Evolutionary conservation across 495 filamentous ascomycete species (phyloP), one percentile per base, ranked within the genome.

Genomic region (Penicillium arizonense): DNA sequence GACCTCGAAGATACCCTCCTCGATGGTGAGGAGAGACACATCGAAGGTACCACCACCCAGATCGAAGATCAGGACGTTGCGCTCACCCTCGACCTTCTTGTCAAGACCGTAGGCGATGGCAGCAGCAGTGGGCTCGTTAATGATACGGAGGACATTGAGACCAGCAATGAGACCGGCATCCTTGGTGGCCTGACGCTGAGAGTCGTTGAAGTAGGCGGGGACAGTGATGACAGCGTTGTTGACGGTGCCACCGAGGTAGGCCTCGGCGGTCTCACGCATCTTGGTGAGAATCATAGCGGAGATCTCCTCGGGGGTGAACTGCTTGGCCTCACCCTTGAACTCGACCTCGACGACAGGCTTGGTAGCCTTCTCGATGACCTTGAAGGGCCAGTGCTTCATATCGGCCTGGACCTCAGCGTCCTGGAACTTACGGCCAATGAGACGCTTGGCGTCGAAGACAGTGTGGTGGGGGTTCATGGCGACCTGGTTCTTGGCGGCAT

Each of bases 1-100:
- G 72, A 98, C 94, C 66, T 96, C 96, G 83, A 97, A 97, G 75
- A 97, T 95, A 85, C 94, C 94, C 77, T 96, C 93, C 78, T 97
- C 91, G 68, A 97, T 97, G 75, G 93, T 96, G 47, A 97, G 82
- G 47, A 97, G 90, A 45, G 93, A 97, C 14, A 98, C 95, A 96
- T 97, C 94, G 78, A 97, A 98, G 70, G 95, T 97, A 82, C 94
- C 94, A 83, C 95, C 94, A 83, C 94, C 95, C 53, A 98, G 80
- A 82, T 98, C 94, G 83, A 96, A 98, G 79, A 98, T 97, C 58
- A 98, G 84, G 59, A 97, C 95, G 74, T 98, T 96, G 62, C 94
- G 89, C 83, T 97, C 94, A 80, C 95, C 96, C 77, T 86, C 84
- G 37, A 82, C 82, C 86, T 97, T 97, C 89, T 94, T 86, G 77